phyloP scores from a whole-genome alignment of 192 early-diverging fungal species.

The Umbelopsis ramanniana region DNA sequence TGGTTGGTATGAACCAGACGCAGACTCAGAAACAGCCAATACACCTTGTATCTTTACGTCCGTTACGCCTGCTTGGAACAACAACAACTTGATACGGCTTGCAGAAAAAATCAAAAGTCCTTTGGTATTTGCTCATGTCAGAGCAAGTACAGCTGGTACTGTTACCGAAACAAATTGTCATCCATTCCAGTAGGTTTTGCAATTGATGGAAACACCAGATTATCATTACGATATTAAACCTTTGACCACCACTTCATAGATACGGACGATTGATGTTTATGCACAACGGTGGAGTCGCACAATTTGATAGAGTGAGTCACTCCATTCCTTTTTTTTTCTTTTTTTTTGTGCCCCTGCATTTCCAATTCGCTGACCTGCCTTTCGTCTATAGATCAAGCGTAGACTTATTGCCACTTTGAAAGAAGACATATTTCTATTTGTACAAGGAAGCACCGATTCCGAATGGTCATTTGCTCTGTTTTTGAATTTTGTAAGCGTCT shows the following conservation, averaged over 20 bases:
- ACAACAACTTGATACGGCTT: constrained; percentile 72
- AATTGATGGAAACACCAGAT: neutral
- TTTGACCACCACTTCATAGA: constrained; percentile 17
- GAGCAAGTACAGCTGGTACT: constrained; percentile 74
- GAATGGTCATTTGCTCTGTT: constrained; percentile 84
- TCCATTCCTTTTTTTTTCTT: neutral
- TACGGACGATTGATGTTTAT: constrained; percentile 80
- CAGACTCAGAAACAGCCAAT: constrained; percentile 42
- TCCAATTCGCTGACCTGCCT: neutral
- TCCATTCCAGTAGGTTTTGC: constrained; percentile 56
- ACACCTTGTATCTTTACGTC: constrained; percentile 82
- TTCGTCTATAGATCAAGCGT: constrained; percentile 63
- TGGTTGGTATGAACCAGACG: constrained; percentile 70
- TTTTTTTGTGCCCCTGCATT: neutral
- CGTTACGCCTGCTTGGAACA: constrained; percentile 83
- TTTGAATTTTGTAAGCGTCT: constrained; percentile 63
- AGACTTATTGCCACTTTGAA: constrained; percentile 60
- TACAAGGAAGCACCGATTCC: constrained; percentile 82
- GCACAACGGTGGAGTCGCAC: constrained; percentile 77
- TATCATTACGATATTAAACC: constrained; percentile 1
- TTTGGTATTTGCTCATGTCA: constrained; percentile 80
- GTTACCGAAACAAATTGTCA: constrained; percentile 80
- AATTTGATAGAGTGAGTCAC: constrained; percentile 57
- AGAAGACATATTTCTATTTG: constrained; percentile 70
- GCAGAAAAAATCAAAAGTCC: constrained; percentile 77